phyloP scores from a whole-genome alignment of 2,329 filamentous ascomycete species.

The Erysiphe pulchra region DNA sequence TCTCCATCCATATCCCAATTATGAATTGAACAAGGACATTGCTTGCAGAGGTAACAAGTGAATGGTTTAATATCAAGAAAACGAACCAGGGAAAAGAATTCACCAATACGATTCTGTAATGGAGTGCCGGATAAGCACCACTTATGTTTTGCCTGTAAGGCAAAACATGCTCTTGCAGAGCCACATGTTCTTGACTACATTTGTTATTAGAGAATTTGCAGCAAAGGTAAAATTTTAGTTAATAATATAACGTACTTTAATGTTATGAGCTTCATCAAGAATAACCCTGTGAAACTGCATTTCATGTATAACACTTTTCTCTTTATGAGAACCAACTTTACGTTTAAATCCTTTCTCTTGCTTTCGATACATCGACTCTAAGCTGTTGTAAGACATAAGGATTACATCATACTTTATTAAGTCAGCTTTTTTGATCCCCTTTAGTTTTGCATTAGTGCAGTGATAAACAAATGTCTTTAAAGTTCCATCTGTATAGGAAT shows the following conservation, averaged over 20 bases:
- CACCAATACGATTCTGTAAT: constrained; percentile 87
- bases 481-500: constrained; percentile 60
- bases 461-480: constrained; percentile 83
- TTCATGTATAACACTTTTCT: constrained; percentile 55
- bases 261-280: constrained; percentile 84
- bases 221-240: not conserved
- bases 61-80: constrained; percentile 80
- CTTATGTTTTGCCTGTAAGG: constrained; percentile 63
- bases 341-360: constrained; percentile 76
- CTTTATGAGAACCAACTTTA: constrained; percentile 56
- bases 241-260: constrained; percentile 31
- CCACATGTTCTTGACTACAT: constrained; percentile 51
- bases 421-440: constrained; percentile 47
- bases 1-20: constrained; percentile 61
- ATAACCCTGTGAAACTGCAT: constrained; percentile 79
- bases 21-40: constrained; percentile 52
- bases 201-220: constrained; percentile 7
- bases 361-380: constrained; percentile 82
- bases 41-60: constrained; percentile 80
- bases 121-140: constrained; percentile 94
- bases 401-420: constrained; percentile 74
- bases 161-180: constrained; percentile 87
- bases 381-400: constrained; percentile 83
- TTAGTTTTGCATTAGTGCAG: constrained; percentile 61
- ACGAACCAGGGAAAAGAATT: constrained; percentile 82